These are phyloP conservation scores for Fusarium sp. DNA, from an alignment of 2,329 filamentous ascomycete species.

Conservation along the genomic window DNA sequence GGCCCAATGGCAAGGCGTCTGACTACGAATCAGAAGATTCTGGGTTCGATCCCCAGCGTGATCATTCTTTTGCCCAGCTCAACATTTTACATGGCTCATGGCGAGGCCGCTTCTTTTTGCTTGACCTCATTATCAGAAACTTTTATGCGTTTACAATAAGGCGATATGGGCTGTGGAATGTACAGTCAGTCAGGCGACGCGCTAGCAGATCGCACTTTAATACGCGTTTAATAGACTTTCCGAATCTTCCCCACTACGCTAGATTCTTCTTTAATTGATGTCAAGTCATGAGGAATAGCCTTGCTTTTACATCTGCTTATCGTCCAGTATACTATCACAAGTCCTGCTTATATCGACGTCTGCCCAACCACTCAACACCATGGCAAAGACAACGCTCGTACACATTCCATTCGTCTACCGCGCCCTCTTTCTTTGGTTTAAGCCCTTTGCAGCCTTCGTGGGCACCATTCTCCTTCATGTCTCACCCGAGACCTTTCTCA, in stretches of 20 bases:
- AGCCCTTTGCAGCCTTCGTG: constrained; percentile 16
- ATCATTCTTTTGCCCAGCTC: constrained; percentile 20
- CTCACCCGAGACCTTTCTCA: constrained; percentile 15
- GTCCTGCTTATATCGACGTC: too few species aligned
- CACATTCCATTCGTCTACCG: constrained; percentile 28
- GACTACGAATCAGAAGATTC: constrained; percentile 51
- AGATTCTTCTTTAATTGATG: too few species aligned
- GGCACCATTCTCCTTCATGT: constrained; percentile 18
- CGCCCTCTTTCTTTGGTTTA: constrained; percentile 29
- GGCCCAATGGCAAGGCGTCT: constrained; percentile 50
- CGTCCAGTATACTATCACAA: too few species aligned
- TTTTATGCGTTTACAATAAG: too few species aligned
- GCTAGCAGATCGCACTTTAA: too few species aligned
- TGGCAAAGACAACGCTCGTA: neutral
- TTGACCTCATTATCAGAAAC: neutral
- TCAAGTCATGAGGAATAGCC: too few species aligned
- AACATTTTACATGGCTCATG: neutral
- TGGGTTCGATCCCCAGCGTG: constrained; percentile 48
- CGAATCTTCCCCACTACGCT: too few species aligned
- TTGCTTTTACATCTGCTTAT: too few species aligned
- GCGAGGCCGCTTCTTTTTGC: neutral
- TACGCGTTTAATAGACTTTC: too few species aligned
- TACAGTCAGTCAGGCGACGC: too few species aligned
- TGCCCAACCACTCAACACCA: neutral
- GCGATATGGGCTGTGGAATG: too few species aligned